Evolutionary conservation across 192 early-diverging fungal species (phyloP), one percentile per base, ranked within the genome.

Genomic region (Lobosporangium transversale): DNA sequence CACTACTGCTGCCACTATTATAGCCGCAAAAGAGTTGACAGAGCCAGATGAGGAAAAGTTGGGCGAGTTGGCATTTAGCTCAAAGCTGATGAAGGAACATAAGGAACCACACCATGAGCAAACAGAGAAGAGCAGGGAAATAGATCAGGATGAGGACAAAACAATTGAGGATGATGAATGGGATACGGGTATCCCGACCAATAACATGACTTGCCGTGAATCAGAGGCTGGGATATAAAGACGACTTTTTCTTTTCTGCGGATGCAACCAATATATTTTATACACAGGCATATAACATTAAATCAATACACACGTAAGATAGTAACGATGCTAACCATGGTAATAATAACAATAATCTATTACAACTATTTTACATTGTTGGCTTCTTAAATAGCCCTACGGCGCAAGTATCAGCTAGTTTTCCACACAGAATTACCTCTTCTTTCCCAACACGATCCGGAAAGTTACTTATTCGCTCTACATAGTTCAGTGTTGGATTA

Each of bases 131-230:
- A 51, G 32, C 36, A 50, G 32, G 27, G 31, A 51, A 5, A 30
- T 7, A 4, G 29, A n/a, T 6, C 30, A 49, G 9, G 65, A 67
- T 21, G 52, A 67, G 2, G 49, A 53, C 15, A 53, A 60, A 29
- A 36, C 44, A 1, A 59, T 76, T 2, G 65, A 62, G 2, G 73
- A 67, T 23, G 65, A 76, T 6, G 73, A 67, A 43, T 76, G 73
- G 73, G 64, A 67, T 50, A 26, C 62, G 24, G 33, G n/a, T n/a
- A n/a, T 59, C 1, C 58, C 64, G 10, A 30, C 58, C 12, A 65
- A 67, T 10, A 40, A 51, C 2, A 24, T 33, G 52, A 67, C 44
- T 14, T 65, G 73, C 35, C 65, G 73, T 15, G 73, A 76, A n/a
- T 8, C 43, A 7, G 32, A 42, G 18, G 73, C 73, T 3, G 73